These are phyloP conservation scores for Candida vartiovaarae DNA, from an alignment of 805 yeast genomes.

Conservation along the genomic window DNA sequence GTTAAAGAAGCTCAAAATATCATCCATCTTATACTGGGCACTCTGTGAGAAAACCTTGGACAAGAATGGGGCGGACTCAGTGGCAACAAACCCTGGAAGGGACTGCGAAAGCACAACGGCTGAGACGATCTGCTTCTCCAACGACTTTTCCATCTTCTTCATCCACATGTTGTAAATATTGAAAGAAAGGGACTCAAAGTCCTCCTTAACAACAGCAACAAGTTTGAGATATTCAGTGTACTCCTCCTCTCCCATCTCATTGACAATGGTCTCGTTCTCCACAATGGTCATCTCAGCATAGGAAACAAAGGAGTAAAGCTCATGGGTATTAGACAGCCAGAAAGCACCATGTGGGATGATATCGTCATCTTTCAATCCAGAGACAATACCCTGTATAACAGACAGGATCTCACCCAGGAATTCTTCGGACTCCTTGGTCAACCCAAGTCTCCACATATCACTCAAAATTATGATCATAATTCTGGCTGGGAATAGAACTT, in stretches of 20 bases:
- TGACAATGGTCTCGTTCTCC: conserved; percentile 70
- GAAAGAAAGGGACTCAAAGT: conserved; percentile 85
- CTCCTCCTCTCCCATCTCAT: conserved; percentile 85
- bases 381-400: conserved; percentile 78
- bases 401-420: conserved; percentile 85
- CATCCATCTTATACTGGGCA: conserved; percentile 86
- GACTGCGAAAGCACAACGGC: conserved; percentile 94
- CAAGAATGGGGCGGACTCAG: conserved; percentile 72
- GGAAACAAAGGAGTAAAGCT: conserved; percentile 86
- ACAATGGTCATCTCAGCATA: conserved; percentile 90
- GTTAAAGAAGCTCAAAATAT: conserved; percentile 81
- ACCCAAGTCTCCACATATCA: conserved; percentile 98
- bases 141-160: conserved; percentile 85
- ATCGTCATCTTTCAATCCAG: conserved; percentile 76
- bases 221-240: conserved; percentile 83
- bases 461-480: conserved; percentile 84
- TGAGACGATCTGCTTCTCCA: conserved; percentile 88
- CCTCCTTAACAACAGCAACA: conserved; percentile 88
- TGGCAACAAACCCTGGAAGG: conserved; percentile 91
- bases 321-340: conserved; percentile 96
- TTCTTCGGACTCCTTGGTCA: conserved; percentile 85
- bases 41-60: conserved; percentile 73
- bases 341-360: conserved; percentile 90
- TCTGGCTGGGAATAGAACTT: conserved; percentile 93
- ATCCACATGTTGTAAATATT: conserved; percentile 96